Evolutionary conservation across 805 yeast genomes (phyloP).

Genomic region (Schizosaccharomyces japonicus): DNA sequence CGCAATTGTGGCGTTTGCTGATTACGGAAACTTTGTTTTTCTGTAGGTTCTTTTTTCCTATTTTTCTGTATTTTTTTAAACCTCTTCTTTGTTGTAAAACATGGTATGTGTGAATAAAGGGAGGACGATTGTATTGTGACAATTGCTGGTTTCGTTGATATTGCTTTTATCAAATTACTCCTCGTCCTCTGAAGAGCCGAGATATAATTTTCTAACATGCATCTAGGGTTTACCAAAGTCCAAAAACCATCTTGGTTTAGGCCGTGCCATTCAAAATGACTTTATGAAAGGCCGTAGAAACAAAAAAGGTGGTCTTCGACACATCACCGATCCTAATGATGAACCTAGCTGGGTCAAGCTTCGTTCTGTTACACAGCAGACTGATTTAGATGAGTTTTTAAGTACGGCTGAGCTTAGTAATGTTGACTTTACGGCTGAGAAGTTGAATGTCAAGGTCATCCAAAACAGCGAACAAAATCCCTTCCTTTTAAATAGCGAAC

Average conservation of each 20-base stretch:
- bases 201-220: too few species aligned
- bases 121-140: too few species aligned
- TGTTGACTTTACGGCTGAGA: constrained; percentile 86
- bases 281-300: neutral
- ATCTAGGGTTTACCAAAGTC: constrained; percentile 1
- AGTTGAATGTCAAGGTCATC: constrained; percentile 61
- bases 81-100: too few species aligned
- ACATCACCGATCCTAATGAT: constrained; percentile 1
- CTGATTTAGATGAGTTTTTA: constrained; percentile 78
- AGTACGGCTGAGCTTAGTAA: constrained; percentile 90
- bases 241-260: constrained; percentile 1
- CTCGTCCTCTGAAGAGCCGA: too few species aligned
- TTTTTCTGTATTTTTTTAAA: too few species aligned
- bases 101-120: too few species aligned
- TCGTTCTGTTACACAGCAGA: constrained; percentile 84
- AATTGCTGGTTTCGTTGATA: too few species aligned
- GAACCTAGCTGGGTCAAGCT: constrained; percentile 77
- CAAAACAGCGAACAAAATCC: constrained; percentile 36
- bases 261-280: constrained; percentile 1
- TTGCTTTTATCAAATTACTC: too few species aligned
- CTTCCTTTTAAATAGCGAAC: constrained; percentile 36
- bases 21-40: too few species aligned
- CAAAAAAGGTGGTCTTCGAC: constrained; percentile 15
- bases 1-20: too few species aligned
- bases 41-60: too few species aligned